Conservation (phyloP, 2,329 filamentous ascomycete species). For the Didymella sp. region DNA sequence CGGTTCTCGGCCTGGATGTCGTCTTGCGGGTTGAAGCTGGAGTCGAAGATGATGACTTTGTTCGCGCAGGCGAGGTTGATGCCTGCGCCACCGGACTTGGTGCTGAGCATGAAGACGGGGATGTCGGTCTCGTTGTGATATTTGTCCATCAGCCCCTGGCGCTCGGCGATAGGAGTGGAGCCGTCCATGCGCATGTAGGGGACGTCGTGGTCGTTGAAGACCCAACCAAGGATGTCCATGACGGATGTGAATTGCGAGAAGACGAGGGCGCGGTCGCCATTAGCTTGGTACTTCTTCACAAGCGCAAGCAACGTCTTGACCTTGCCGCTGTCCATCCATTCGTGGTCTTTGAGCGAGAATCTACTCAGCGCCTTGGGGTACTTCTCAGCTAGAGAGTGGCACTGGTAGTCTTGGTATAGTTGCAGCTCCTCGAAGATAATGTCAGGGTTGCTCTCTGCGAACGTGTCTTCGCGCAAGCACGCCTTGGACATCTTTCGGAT, state of each 20-base stretch:
- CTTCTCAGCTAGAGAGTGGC: slow-evolving; percentile 63
- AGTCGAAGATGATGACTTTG: slow-evolving; percentile 97
- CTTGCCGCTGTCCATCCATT: slow-evolving; percentile 82
- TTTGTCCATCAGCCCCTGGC: slow-evolving; percentile 86
- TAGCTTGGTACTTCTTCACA: slow-evolving; percentile 73
- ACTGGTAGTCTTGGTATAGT: slow-evolving; percentile 66
- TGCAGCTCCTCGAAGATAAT: slow-evolving; percentile 62
- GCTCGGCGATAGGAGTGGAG: slow-evolving; percentile 77
- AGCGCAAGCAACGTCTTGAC: slow-evolving; percentile 81
- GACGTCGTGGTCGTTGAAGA: slow-evolving; percentile 75
- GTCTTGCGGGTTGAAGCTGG: slow-evolving; percentile 96
- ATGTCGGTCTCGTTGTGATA: slow-evolving; percentile 80
- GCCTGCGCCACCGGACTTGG: slow-evolving; percentile 92
- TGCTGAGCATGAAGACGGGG: slow-evolving; percentile 90
- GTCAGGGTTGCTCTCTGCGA: slow-evolving; percentile 58
- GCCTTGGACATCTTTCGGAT: slow-evolving; percentile 80
- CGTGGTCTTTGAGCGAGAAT: slow-evolving; percentile 64
- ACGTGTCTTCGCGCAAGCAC: slow-evolving; percentile 72
- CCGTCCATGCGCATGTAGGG: slow-evolving; percentile 88
- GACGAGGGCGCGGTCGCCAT: slow-evolving; percentile 85
- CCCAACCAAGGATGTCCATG: slow-evolving; percentile 86
- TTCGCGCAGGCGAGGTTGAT: slow-evolving; percentile 96
- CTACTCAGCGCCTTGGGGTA: slow-evolving; percentile 61
- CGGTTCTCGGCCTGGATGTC: slow-evolving; percentile 98
- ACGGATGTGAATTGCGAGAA: slow-evolving; percentile 95